These are phyloP conservation scores for Golubevia sp. DNA, from an alignment of 1,284 basidiomycete species.

Conservation along the genomic window DNA sequence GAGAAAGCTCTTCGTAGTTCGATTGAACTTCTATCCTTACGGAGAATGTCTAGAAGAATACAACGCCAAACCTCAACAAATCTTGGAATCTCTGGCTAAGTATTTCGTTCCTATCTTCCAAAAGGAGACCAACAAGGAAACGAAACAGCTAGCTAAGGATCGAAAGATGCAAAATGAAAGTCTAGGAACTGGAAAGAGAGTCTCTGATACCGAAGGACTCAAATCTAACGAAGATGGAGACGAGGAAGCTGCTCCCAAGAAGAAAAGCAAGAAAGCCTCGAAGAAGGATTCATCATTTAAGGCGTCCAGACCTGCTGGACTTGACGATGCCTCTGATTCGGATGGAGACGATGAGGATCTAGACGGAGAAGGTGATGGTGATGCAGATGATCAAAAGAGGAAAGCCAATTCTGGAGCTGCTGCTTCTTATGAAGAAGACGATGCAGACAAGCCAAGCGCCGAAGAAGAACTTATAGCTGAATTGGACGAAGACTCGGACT, in stretches of 20 bases:
- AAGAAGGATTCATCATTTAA: constrained; percentile 1
- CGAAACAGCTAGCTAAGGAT: constrained; percentile 83
- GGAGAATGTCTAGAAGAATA: constrained; percentile 86
- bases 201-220: constrained; percentile 69
- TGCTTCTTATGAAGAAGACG: too few relatives aligned
- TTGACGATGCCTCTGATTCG: too few relatives aligned
- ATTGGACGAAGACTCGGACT: too few relatives aligned
- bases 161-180: constrained; percentile 78
- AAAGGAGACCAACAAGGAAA: constrained; percentile 82
- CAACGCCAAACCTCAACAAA: constrained; percentile 74
- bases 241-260: constrained; percentile 60
- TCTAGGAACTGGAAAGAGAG: constrained; percentile 70
- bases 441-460: too few relatives aligned
- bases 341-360: too few relatives aligned
- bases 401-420: too few relatives aligned
- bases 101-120: constrained; percentile 83
- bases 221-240: constrained; percentile 15
- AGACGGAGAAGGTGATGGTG: too few relatives aligned
- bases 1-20: constrained; percentile 79
- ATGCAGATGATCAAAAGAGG: too few relatives aligned
- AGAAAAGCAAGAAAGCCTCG: constrained; percentile 65
- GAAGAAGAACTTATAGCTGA: too few relatives aligned
- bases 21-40: constrained; percentile 83
- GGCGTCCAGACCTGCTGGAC: neutral
- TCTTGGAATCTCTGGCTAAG: constrained; percentile 75